phyloP scores from a whole-genome alignment of 2,329 filamentous ascomycete genomes.

The Colletotrichum lindemuthianum region DNA sequence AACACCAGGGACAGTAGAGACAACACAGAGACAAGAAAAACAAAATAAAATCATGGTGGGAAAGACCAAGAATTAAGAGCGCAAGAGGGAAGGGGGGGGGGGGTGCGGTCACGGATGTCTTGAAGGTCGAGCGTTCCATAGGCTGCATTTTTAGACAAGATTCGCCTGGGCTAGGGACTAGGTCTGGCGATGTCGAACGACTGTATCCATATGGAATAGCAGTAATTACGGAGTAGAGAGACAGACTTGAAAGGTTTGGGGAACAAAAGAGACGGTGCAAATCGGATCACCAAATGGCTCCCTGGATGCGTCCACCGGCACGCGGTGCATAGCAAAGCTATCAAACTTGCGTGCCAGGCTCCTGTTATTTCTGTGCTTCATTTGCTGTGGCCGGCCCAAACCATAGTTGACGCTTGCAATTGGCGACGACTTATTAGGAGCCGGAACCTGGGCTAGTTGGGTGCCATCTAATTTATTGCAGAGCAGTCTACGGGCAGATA shows the following conservation, averaged over 20 bases:
- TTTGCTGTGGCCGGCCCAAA: conserved; percentile 11
- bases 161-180: conserved; percentile 5
- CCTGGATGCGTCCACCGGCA: conserved; percentile 5
- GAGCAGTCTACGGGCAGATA: conserved; percentile 18
- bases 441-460: conserved; percentile 2
- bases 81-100: too few species aligned
- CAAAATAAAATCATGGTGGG: background rate
- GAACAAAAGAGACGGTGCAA: conserved; percentile 9
- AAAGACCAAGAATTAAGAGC: conserved; percentile 34
- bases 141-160: conserved; percentile 21
- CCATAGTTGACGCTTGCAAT: conserved; percentile 9
- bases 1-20: conserved; percentile 5
- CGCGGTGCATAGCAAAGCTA: conserved; percentile 22
- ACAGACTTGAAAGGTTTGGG: conserved; percentile 9
- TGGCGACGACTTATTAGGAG: conserved; percentile 9
- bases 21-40: conserved; percentile 5
- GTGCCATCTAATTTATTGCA: conserved; percentile 14
- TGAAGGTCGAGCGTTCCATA: conserved; percentile 25
- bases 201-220: too few species aligned
- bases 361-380: background rate
- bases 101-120: conserved; percentile 24
- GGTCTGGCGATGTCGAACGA: background rate
- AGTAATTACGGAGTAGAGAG: background rate
- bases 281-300: conserved; percentile 11
- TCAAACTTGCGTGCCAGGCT: conserved; percentile 26